Base-by-base conservation (phyloP, 2,329 filamentous ascomycete species). In the Cyanodermella asteris region DNA sequence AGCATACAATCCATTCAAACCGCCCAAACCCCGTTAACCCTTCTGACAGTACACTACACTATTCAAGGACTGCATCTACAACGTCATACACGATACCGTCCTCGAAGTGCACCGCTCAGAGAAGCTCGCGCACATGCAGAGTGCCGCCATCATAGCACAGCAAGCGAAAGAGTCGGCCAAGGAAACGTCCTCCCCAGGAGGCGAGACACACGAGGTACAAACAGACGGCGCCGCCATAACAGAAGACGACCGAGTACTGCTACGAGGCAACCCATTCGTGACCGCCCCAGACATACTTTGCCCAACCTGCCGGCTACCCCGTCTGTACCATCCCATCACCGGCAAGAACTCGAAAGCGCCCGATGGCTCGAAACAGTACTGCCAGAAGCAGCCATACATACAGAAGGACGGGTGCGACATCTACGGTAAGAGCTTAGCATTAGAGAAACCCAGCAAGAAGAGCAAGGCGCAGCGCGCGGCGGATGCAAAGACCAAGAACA, bases 21-120 rank as follows among this genome's bases (percentile, higher is more conserved):
- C n/a, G n/a, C n/a, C n/a, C n/a, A n/a, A n/a, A n/a, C n/a, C n/a
- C n/a, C n/a, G n/a, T n/a, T n/a, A n/a, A n/a, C n/a, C n/a, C n/a
- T n/a, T n/a, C n/a, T n/a, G 18, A 44, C 47, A 27, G 52, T 61
- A 13, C 63, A n/a, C n/a, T n/a, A n/a, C n/a, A n/a, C n/a, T 84
- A 31, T 59, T 84, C 40, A 72, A 81, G 40, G 74, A 82, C 41
- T 50, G 72, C 28, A 54, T 84, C 32, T 69, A 74, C 53, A 81
- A 77, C 46, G 63, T 82, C 40, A 61, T 82, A 36, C 71, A 75
- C 46, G 72, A 77, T 43, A 58, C 78, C 25, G 56, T 78, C 34
- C 59, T 80, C 39, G 66, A 75, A 44, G 69, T 67, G 20, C 77
- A 84, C 45, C 72, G 72, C 36, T 64, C 75, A 36, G 77, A 84